phyloP scores from a whole-genome alignment of 139 green algal species.

The Picochlorum sp. region DNA sequence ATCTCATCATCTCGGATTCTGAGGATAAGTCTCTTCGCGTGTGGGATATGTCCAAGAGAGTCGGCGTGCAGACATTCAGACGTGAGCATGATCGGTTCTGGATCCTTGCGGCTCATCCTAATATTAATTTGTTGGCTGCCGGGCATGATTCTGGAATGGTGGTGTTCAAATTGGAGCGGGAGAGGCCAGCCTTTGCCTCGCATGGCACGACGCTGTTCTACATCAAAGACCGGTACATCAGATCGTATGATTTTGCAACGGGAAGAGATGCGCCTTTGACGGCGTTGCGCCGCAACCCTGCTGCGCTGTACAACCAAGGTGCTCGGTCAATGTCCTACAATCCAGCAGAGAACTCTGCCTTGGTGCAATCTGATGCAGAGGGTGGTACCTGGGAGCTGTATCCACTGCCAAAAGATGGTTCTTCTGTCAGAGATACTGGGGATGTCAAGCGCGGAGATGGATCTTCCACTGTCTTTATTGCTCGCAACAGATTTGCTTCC shows the following conservation, averaged over 20 bases:
- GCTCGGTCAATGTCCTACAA: constrained; percentile 84
- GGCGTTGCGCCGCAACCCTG: constrained; percentile 60
- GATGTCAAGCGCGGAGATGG: constrained; percentile 77
- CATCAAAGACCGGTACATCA: constrained; percentile 95
- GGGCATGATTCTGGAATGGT: constrained; percentile 99
- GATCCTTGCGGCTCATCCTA: constrained; percentile 94
- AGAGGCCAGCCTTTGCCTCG: constrained; percentile 82
- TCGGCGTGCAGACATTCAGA: constrained; percentile 93
- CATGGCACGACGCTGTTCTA: constrained; percentile 88
- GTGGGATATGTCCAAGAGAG: constrained; percentile 98
- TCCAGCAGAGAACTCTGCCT: constrained; percentile 91
- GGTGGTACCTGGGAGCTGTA: constrained; percentile 96
- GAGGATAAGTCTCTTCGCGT: constrained; percentile 98
- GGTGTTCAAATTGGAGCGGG: constrained; percentile 99
- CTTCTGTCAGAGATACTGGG: constrained; percentile 32
- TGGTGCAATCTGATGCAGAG: constrained; percentile 84
- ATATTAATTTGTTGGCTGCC: constrained; percentile 97
- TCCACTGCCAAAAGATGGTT: constrained; percentile 77
- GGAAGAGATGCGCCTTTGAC: constrained; percentile 87
- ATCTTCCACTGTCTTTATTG: constrained; percentile 88
- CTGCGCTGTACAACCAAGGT: constrained; percentile 32
- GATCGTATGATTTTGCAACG: constrained; percentile 79
- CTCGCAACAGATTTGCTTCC: constrained; percentile 95
- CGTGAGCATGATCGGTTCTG: constrained; percentile 91
- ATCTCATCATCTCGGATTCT: constrained; percentile 96